phyloP scores from a whole-genome alignment of 164 flowering plant genomes.

The grape (Vitis vinifera) region DNA sequence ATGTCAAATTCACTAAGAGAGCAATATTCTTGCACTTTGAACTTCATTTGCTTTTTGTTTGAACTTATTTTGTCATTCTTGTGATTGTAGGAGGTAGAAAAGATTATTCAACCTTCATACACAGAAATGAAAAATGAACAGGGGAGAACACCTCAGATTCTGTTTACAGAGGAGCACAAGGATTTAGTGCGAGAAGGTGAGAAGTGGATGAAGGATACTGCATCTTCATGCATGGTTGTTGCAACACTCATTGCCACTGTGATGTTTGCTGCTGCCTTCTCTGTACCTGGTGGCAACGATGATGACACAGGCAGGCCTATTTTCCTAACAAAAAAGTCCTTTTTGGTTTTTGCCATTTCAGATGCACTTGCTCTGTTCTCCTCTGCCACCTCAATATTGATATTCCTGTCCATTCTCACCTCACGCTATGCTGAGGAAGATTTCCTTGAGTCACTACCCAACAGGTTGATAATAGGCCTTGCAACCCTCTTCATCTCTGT shows the following conservation, averaged over 20 bases:
- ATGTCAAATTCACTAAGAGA: not conserved
- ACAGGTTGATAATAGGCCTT: conserved; percentile 23
- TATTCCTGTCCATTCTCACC: conserved; percentile 45
- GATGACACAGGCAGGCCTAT: conserved; percentile 21
- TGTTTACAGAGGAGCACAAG: conserved; percentile 25
- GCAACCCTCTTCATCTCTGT: conserved; percentile 26
- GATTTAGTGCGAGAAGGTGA: conserved; percentile 28
- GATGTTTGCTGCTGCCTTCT: conserved; percentile 36
- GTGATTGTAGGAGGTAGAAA: conserved; percentile 24
- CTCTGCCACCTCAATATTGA: conserved; percentile 32
- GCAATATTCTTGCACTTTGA: not conserved
- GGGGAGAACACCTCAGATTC: conserved; percentile 13
- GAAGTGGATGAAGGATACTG: conserved; percentile 42
- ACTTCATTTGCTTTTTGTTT: not conserved
- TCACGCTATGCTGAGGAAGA: conserved; percentile 41
- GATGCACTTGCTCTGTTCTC: conserved; percentile 32
- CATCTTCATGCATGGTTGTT: conserved; percentile 37
- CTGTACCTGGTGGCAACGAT: conserved; percentile 41
- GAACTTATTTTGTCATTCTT: not conserved
- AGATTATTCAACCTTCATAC: conserved; percentile 11
- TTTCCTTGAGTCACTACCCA: conserved; percentile 30
- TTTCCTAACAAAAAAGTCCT: conserved; percentile 7
- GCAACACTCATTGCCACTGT: conserved; percentile 46
- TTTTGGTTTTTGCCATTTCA: conserved; percentile 29
- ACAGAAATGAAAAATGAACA: conserved; percentile 8